Evolutionary conservation across 1,284 basidiomycete genomes (phyloP).

Genomic region (Erythrobasidium hasegawianum): DNA sequence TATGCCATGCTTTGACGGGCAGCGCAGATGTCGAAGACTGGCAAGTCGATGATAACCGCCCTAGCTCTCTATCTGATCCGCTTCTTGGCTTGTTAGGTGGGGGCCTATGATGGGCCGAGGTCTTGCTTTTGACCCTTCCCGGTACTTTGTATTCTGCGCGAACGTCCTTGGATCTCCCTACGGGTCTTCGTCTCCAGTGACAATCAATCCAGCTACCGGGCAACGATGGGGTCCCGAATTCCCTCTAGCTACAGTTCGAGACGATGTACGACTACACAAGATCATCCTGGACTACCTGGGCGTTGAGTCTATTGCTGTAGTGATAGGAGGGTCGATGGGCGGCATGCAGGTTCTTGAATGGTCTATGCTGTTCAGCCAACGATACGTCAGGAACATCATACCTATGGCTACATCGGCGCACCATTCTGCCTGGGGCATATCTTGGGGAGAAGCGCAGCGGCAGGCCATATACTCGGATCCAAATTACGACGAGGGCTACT

Average conservation of each 20-base stretch:
- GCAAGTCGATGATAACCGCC: too few species aligned
- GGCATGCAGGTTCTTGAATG: slow-evolving; percentile 97
- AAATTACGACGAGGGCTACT: slow-evolving; percentile 81
- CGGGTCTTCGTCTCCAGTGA: slow-evolving; percentile 82
- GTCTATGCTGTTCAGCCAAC: slow-evolving; percentile 69
- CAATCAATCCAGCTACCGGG: slow-evolving; percentile 68
- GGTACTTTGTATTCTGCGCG: slow-evolving; percentile 90
- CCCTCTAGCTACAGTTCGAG: slow-evolving; percentile 82
- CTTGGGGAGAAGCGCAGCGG: slow-evolving; percentile 95
- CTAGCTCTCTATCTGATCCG: too few species aligned
- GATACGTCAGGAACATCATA: slow-evolving; percentile 78
- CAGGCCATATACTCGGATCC: slow-evolving; percentile 97
- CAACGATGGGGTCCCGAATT: slow-evolving; percentile 87
- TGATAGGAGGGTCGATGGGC: slow-evolving; percentile 96
- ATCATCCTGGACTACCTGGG: slow-evolving; percentile 78
- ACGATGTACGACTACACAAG: slow-evolving; percentile 90
- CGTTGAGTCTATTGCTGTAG: slow-evolving; percentile 76
- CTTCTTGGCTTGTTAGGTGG: slow-evolving; percentile 88
- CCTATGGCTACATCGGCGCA: slow-evolving; percentile 89
- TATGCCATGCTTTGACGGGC: slow-evolving; percentile 95
- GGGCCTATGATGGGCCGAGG: slow-evolving; percentile 86
- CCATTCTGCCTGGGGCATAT: slow-evolving; percentile 98
- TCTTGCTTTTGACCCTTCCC: slow-evolving; percentile 81
- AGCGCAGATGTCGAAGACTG: slow-evolving; percentile 96
- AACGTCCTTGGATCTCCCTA: slow-evolving; percentile 95